phyloP scores from a whole-genome alignment of 371 early-diverging fungal species.

The Cokeromyces recurvatus region DNA sequence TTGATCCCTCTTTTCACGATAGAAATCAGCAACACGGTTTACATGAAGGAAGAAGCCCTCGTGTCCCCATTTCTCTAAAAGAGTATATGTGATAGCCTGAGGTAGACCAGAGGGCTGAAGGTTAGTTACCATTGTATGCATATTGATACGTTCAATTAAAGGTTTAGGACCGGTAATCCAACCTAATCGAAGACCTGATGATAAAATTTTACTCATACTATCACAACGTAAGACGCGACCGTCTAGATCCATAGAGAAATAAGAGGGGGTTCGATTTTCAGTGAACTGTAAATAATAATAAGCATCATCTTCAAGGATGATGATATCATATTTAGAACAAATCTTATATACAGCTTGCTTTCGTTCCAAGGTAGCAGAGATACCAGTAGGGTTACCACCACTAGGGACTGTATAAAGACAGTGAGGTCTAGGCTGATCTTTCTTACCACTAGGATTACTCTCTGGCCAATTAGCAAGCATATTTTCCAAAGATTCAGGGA shows the following conservation, averaged over 20 bases:
- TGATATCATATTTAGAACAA: slow-evolving; percentile 52
- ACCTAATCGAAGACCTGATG: slow-evolving; percentile 74
- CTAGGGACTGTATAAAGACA: slow-evolving; percentile 57
- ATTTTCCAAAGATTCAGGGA: slow-evolving; percentile 45
- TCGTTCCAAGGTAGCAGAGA: slow-evolving; percentile 56
- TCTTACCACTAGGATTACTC: slow-evolving; percentile 22
- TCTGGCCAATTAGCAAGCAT: slow-evolving; percentile 48
- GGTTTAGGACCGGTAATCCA: slow-evolving; percentile 71
- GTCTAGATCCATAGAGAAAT: slow-evolving; percentile 75
- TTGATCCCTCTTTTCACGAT: slow-evolving; percentile 57
- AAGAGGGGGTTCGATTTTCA: slow-evolving; percentile 47
- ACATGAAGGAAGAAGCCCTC: slow-evolving; percentile 70
- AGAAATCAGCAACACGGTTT: slow-evolving; percentile 51
- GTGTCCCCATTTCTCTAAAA: slow-evolving; percentile 59
- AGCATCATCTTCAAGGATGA: slow-evolving; percentile 79
- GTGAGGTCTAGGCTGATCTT: slow-evolving; percentile 44
- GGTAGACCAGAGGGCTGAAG: slow-evolving; percentile 73
- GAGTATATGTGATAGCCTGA: slow-evolving; percentile 58
- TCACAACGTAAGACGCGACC: slow-evolving; percentile 83
- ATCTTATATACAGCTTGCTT: slow-evolving; percentile 60
- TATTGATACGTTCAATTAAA: slow-evolving; percentile 64
- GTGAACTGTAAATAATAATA: slow-evolving; percentile 68
- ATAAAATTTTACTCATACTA: slow-evolving; percentile 76
- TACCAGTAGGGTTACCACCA: slow-evolving; percentile 75
- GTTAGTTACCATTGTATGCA: slow-evolving; percentile 68